phyloP scores from a whole-genome alignment of 257 asterid genomes.

The Petunia axillaris region DNA sequence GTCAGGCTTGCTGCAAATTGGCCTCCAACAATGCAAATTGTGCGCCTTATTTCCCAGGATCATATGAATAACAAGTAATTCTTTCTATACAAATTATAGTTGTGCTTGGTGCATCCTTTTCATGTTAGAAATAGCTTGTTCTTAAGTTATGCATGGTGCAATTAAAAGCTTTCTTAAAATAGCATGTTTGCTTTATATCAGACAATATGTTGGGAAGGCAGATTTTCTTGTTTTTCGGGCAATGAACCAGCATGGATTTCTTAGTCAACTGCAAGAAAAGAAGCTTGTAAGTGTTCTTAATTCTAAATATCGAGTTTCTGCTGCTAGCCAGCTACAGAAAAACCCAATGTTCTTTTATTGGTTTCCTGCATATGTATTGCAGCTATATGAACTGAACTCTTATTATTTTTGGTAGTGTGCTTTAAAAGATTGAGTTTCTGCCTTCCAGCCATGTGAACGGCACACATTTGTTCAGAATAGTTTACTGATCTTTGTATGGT shows the following conservation, averaged over 20 bases:
- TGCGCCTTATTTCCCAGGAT: conserved; percentile 96
- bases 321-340: background rate
- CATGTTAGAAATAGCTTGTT: conserved; percentile 8
- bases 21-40: conserved; percentile 96
- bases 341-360: conserved; percentile 14
- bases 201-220: conserved; percentile 97
- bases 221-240: conserved; percentile 97
- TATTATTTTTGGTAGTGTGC: conserved; percentile 17
- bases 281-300: conserved; percentile 77
- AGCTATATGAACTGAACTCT: background rate
- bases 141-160: background rate
- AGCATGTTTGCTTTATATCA: conserved; percentile 34
- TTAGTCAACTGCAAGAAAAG: conserved; percentile 98
- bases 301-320: background rate
- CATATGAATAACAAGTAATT: conserved; percentile 99
- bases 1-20: conserved; percentile 96
- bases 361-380: conserved; percentile 18
- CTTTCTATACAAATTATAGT: background rate
- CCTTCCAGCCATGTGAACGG: conserved; percentile 17
- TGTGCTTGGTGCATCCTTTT: conserved; percentile 14
- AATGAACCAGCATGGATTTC: conserved; percentile 98
- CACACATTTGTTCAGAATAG: background rate
- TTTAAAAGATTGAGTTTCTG: conserved; percentile 13
- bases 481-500: background rate
- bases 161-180: conserved; percentile 1